Evolutionary conservation across 75 land plant species (phyloP).

Genomic region (Selaginella tamariscina): DNA sequence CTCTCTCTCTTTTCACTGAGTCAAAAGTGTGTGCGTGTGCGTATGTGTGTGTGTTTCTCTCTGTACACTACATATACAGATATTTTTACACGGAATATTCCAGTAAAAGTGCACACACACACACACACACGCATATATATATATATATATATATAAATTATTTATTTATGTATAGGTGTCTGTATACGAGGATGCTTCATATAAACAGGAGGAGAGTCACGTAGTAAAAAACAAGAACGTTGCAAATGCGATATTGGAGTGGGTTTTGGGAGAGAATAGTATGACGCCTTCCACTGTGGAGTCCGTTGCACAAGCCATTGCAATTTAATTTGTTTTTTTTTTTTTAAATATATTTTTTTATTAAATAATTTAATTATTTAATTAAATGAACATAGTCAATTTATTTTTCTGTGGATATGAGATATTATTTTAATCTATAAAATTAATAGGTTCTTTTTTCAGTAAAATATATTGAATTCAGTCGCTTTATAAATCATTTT

Average conservation of each 20-base stretch:
- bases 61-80: not conserved
- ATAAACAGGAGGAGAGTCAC: constrained; percentile 25
- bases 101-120: no score
- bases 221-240: constrained; percentile 57
- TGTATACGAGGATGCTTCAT: constrained; percentile 30
- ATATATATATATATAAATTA: not conserved
- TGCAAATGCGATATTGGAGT: constrained; percentile 43
- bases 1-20: not conserved
- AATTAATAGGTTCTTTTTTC: no score
- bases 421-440: no score
- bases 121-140: not conserved
- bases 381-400: no score
- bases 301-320: constrained; percentile 30
- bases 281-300: constrained; percentile 49
- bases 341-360: no score
- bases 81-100: no score
- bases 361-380: no score
- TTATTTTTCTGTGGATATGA: no score
- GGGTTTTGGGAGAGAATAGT: constrained; percentile 68
- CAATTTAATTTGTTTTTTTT: no score
- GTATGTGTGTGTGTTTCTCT: not conserved
- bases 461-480: no score
- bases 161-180: no score
- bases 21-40: not conserved
- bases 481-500: no score